Evolutionary conservation across 495 filamentous ascomycete species (phyloP), one percentile per base, ranked within the genome.

Genomic region (Penicillium robsamsonii): DNA sequence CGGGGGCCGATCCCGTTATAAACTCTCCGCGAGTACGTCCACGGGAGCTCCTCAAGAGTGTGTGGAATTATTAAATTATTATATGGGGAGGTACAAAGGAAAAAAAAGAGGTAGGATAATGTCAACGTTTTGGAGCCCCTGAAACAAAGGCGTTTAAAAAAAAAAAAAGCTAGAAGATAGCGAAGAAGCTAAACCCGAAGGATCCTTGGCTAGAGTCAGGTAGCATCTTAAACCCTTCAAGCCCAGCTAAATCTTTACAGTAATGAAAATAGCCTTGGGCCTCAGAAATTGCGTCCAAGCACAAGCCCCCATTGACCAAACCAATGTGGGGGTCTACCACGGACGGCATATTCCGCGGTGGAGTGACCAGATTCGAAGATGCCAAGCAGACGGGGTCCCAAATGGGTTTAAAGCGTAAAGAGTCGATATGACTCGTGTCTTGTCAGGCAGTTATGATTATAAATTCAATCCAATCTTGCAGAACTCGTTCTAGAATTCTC

Each of bases 321-420:
- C 40, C 29, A 37, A 54, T 31, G 51, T 45, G 41, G 51, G 42
- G 40, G 42, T 27, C 4, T 24, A 31, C 1, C 24, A 53, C 4
- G 17, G 50, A 53, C 50, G 50, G 50, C 25, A 12, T 53, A 44
- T 53, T 53, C 50, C 50, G 50, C 50, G 31, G 51, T 46, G 51
- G 51, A 54, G 22, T 27, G 52, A 54, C 52, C 52, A 15, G 29
- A 46, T 54, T 46, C 11, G 52, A 45, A 37, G 42, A 24, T 45
- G 52, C 52, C 52, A 54, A 54, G 52, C 20, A 18, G 42, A 35
- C 42, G 52, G 52, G 13, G 13, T 46, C 52, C 52, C 5, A 38
- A 54, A 40, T 15, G 30, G 41, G 45, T 15, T 53, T 46, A 27
- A 50, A 54, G 42, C 42, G 27, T 12, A 24, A 35, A 27, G 41